Evolutionary conservation across 768 basidiomycete genomes (phyloP), one percentile per base, ranked within the genome.

Genomic region (Amylocystis lapponica): DNA sequence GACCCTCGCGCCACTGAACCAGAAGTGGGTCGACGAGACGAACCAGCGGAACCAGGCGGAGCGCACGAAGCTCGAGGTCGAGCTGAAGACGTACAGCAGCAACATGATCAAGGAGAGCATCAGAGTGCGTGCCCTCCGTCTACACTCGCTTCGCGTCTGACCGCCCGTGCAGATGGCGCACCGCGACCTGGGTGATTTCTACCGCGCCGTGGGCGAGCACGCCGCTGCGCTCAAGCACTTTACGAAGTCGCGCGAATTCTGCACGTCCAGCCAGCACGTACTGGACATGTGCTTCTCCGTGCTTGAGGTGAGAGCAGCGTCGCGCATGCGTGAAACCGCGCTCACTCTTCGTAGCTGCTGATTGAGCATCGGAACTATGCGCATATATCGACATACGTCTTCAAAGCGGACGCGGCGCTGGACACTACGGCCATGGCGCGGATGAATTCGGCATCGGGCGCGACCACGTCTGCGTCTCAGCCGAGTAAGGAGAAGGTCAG

Each of bases 41-140:
- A 67, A 69, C 32, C 69, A 75, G 47, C 79, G 74, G 62, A 90
- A 86, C 55, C 67, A 71, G 48, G 75, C 76, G n/a, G 90, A 94
- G 58, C 72, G 71, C 46, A 76, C 75, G n/a, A 89, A 85, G 61
- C 68, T 96, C 45, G 94, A 96, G 67, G 85, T 93, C 5, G 95
- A 98, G 61, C 70, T 97, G 58, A 94, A 92, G 76, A 89, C 86
- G 10, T 97, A 97, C 58, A 75, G 82, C 51, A 93, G 88, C 55
- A 98, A 96, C 61, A 85, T 97, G 83, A 96, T 98, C 72, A 98
- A 96, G 66, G 95, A 98, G 74, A 93, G 89, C 72, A 94, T 96
- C 54, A 72, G 95, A 56, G 92, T 95, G 60, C 58, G 75, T 69
- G 13, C 22, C 13, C 17, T 33, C 29, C 14, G 5, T 41, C 10